Base-by-base conservation (phyloP, 23 red algal species). In the Gracilaria gracilis region DNA sequence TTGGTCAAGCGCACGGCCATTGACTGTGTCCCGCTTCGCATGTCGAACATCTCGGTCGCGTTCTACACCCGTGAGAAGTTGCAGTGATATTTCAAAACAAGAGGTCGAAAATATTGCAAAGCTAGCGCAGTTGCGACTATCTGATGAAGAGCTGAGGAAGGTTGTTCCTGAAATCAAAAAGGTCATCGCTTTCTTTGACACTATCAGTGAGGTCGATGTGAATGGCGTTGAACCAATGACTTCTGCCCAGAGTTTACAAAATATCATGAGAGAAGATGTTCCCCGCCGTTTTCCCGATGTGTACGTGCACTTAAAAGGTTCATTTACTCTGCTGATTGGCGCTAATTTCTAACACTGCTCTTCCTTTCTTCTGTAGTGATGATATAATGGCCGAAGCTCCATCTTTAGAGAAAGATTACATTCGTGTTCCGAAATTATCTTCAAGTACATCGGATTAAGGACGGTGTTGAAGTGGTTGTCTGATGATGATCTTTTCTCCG, bases 181-280 rank as follows among this genome's bases (percentile, higher is more conserved):
- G 48, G 44, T 92, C 39, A 78, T 92, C 21, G 34, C 2, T 42
- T 92, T 92, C 57, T 84, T 92, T 38, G 69, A 92, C 67, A 61
- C 31, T 15, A 84, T 92, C 28, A 84, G 47, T n/a, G 89, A 92
- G 44, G 20, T 84, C 24, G 79, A 92, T 53, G 79, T 92, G 36
- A 79, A 83, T 29, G 89, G 65, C 13, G 33, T 92, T n/a, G 77
- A 92, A 76, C 89, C 89, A 23, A 92, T 92, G 89, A 58, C 65
- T 4, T 34, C 76, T n/a, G 58, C 80, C 5, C 59, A 75, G 33
- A 64, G 75, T 44, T n/a, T 74, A 20, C 54, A 83, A 31, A 92
- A 92, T 25, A 64, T 92, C 4, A 58, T 83, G 61, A 77, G 89
- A 44, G 89, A 92, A 50, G 89, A 92, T 33, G 79, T 57, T 25